Evolutionary conservation across 2,329 filamentous ascomycete species (phyloP), one percentile per base, ranked within the genome.

Genomic region (Diplodia intermedia): DNA sequence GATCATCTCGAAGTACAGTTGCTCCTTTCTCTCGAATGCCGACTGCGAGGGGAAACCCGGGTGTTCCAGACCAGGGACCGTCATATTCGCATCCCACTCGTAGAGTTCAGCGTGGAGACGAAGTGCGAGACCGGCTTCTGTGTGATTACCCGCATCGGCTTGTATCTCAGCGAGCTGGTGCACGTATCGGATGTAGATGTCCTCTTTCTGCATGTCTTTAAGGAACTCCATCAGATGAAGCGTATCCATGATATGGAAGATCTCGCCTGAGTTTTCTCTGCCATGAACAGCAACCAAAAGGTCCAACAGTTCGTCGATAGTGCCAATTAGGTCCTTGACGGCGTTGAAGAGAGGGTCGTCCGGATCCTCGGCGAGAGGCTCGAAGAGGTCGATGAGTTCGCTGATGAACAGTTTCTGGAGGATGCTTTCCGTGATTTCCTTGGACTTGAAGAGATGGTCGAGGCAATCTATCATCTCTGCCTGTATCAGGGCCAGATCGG

Each of bases 391-490:
- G 23, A 97, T 83, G 56, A 99, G 83, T 80, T 98, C 94, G 23
- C 87, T 86, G 54, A 99, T 90, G 77, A 99, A 98, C 1, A 96
- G 86, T 79, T 97, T 98, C 76, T 97, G 94, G 55, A 95, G 84
- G 36, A 97, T 90, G 71, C 90, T 94, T 79, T 97, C 94, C 0
- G 91, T 96, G 75, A 97, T 84, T 6, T 90, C 89, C 80, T 94
- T 95, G 8, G 90, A 88, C 80, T 97, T 97, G 84, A 97, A 97
- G 65, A 97, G 88, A 29, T 86, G 85, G 76, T 99, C 95, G 66
- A 99, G 82, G 71, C 92, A 96, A 74, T 97, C 94, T 73, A 99
- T 97, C 83, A 98, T 94, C 79, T 97, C 95, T 2, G 93, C 95
- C 79, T 98, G 94, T 63, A 99, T 91, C 57, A 95, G 89, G 2